phyloP scores from a whole-genome alignment of 495 filamentous ascomycete genomes.

The Thozetella sp. region DNA sequence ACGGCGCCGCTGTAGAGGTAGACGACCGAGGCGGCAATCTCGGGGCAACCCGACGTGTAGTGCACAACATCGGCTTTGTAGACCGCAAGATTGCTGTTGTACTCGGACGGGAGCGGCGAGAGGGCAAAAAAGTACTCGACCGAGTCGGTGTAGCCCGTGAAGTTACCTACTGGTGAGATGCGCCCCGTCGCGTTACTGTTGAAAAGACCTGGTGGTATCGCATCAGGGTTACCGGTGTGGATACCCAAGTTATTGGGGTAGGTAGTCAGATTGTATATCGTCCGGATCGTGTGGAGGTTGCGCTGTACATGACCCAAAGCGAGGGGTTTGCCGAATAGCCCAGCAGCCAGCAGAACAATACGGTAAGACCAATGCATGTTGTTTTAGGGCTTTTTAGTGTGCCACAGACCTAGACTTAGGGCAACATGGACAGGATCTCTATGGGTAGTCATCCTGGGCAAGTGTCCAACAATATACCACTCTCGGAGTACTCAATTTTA shows the following conservation, averaged over 20 bases:
- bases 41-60: slow-evolving; percentile 30
- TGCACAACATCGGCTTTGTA: slow-evolving; percentile 31
- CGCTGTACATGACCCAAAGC: slow-evolving; percentile 13
- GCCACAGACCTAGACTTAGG: too few species aligned
- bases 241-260: slow-evolving; percentile 41
- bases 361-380: too few species aligned
- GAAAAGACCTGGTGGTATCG: slow-evolving; percentile 36
- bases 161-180: slow-evolving; percentile 35
- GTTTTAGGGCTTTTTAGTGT: too few species aligned
- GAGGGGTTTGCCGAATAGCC: too few species aligned
- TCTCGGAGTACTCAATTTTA: too few species aligned
- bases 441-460: too few species aligned
- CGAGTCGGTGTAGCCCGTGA: slow-evolving; percentile 33
- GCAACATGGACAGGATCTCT: too few species aligned
- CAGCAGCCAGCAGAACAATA: too few species aligned
- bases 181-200: slow-evolving; percentile 29
- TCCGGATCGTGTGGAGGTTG: slow-evolving; percentile 35
- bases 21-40: slow-evolving; percentile 32
- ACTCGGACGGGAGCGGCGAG: slow-evolving; percentile 27
- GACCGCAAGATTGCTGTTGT: slow-evolving; percentile 24
- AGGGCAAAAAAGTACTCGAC: slow-evolving; percentile 42
- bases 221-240: slow-evolving; percentile 21
- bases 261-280: slow-evolving; percentile 41
- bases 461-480: too few species aligned
- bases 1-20: slow-evolving; percentile 33